These are phyloP conservation scores for Pythium vanterpoolii DNA, from an alignment of 352 stramenopile genomes.

Conservation along the genomic window DNA sequence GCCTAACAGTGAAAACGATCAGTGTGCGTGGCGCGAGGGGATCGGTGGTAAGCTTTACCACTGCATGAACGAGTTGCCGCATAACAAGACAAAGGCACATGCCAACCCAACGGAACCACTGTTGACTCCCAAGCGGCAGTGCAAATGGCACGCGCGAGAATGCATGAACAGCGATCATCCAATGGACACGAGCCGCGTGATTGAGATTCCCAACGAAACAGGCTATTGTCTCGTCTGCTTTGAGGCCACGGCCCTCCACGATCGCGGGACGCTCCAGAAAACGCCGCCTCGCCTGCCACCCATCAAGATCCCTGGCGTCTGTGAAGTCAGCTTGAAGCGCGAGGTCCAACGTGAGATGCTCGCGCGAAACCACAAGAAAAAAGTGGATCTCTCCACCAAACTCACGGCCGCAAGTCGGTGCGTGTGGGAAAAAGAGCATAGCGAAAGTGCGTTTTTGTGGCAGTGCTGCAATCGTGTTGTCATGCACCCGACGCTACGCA, in stretches of 20 bases:
- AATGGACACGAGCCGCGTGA: slow-evolving; percentile 40
- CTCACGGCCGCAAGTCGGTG: slow-evolving; percentile 36
- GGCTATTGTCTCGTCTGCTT: slow-evolving; percentile 62
- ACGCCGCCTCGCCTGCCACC: slow-evolving; percentile 28
- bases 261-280: slow-evolving; percentile 48
- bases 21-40: slow-evolving; percentile 22
- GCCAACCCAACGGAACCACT: background rate
- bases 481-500: slow-evolving; percentile 49
- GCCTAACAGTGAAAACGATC: background rate
- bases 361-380: background rate
- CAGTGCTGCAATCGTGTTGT: slow-evolving; percentile 56
- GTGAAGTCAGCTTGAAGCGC: slow-evolving; percentile 24
- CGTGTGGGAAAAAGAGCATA: slow-evolving; percentile 60
- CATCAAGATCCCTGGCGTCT: slow-evolving; percentile 43
- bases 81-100: background rate
- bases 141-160: slow-evolving; percentile 51
- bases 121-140: slow-evolving; percentile 26
- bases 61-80: slow-evolving; percentile 24
- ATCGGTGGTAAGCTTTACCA: slow-evolving; percentile 28
- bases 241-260: slow-evolving; percentile 35
- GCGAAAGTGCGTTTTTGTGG: slow-evolving; percentile 47
- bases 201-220: slow-evolving; percentile 58
- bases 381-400: background rate
- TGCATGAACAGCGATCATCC: slow-evolving; percentile 43
- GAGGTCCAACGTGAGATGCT: slow-evolving; percentile 25